phyloP scores from a whole-genome alignment of 768 basidiomycete genomes.

The Pulveroboletus ravenelii region DNA sequence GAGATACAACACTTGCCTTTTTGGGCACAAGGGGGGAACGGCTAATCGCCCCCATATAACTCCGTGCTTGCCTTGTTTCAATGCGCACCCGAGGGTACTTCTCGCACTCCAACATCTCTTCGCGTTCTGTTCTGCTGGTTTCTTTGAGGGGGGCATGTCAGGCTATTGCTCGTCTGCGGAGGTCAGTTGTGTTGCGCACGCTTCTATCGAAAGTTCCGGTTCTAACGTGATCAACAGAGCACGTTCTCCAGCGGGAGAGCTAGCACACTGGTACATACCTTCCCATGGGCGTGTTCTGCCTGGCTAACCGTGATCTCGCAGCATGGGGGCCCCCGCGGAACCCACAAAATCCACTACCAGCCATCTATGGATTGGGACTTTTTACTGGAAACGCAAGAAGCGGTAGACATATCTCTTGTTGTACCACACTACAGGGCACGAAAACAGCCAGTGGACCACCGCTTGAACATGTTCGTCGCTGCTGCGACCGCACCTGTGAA shows the following conservation, averaged over 20 bases:
- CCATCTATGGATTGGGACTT: conserved; percentile 64
- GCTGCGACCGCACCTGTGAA: conserved; percentile 52
- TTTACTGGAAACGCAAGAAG: conserved; percentile 46
- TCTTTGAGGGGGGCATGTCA: conserved; percentile 17
- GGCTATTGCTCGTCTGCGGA: conserved; percentile 26
- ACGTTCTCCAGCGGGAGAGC: conserved; percentile 17
- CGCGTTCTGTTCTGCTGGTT: not conserved
- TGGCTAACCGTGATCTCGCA: conserved; percentile 8
- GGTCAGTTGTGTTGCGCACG: conserved; percentile 16
- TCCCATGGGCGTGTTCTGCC: not conserved
- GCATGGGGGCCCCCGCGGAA: conserved; percentile 39
- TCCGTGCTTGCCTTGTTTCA: not conserved
- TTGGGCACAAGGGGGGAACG: conserved; percentile 24
- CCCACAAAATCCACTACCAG: conserved; percentile 62
- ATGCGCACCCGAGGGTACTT: conserved; percentile 4
- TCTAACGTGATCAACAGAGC: conserved; percentile 22
- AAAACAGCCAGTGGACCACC: conserved; percentile 66
- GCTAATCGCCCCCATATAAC: conserved; percentile 15
- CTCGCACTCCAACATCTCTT: not conserved
- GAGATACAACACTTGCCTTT: conserved; percentile 30
- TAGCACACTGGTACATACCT: conserved; percentile 10
- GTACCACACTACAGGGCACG: conserved; percentile 78
- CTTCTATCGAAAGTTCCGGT: not conserved
- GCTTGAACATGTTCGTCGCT: conserved; percentile 64
- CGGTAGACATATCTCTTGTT: conserved; percentile 62